A percentile compares a stretch with the other conserved stretches of the same genome.
phyloP scores from a whole-genome alignment of 2,329 filamentous ascomycete genomes.

The Hypoxylon sp. region DNA sequence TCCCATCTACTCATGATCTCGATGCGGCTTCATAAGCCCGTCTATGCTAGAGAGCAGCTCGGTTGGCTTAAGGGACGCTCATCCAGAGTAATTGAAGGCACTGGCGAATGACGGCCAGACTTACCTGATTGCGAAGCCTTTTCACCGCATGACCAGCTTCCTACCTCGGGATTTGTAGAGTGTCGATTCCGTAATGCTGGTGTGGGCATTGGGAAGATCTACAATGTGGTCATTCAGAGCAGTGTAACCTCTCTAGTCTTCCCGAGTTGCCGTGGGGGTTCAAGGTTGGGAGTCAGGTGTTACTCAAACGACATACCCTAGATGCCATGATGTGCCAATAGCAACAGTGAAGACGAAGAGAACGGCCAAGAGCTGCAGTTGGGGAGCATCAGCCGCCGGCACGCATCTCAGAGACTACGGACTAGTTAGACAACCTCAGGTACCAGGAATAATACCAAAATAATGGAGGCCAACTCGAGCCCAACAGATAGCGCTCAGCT shows the following conservation, averaged over 20 bases:
- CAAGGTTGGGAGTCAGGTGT: slow-evolving; percentile 11
- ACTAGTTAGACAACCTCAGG: slow-evolving; percentile 11
- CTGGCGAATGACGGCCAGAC: slow-evolving; percentile 36
- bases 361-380: slow-evolving; percentile 29
- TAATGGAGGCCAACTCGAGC: slow-evolving; percentile 24
- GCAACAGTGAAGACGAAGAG: slow-evolving; percentile 25
- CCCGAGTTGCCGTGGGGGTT: slow-evolving; percentile 42
- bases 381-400: slow-evolving; percentile 32
- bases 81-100: slow-evolving; percentile 25
- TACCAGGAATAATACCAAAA: slow-evolving; percentile 11
- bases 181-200: slow-evolving; percentile 24
- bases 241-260: slow-evolving; percentile 32
- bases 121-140: slow-evolving; percentile 37
- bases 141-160: slow-evolving; percentile 23
- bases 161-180: slow-evolving; percentile 24
- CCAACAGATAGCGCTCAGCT: slow-evolving; percentile 17
- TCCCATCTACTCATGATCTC: slow-evolving; percentile 8
- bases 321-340: slow-evolving; percentile 25
- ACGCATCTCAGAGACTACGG: slow-evolving; percentile 21
- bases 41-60: neutral
- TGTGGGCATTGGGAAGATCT: slow-evolving; percentile 22
- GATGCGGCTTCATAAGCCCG: neutral
- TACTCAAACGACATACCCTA: slow-evolving; percentile 16
- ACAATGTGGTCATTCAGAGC: slow-evolving; percentile 22
- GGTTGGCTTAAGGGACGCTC: slow-evolving; percentile 13